A percentile compares a stretch with the other conserved stretches of the same genome.
These are phyloP conservation scores for Ormosia semicastrata DNA, from an alignment of 306 rosid genomes.

Conservation along the genomic window DNA sequence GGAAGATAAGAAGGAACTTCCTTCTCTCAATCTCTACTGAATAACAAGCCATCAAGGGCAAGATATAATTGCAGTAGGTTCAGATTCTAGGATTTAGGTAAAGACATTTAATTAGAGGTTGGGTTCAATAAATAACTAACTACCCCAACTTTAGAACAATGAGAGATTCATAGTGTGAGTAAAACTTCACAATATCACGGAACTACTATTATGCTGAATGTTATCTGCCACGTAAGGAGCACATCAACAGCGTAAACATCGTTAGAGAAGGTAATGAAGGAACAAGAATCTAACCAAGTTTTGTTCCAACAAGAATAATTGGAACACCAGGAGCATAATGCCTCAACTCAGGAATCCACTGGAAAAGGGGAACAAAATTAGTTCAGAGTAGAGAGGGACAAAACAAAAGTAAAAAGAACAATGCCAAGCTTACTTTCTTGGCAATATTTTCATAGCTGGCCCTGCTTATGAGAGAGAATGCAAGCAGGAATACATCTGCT, in stretches of 20 bases:
- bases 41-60: constrained; percentile 15
- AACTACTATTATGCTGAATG: neutral
- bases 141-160: neutral
- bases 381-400: constrained; percentile 10
- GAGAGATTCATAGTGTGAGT: neutral
- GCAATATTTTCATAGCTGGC: constrained; percentile 98
- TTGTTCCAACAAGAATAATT: constrained; percentile 91
- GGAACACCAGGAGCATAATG: constrained; percentile 99
- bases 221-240: constrained; percentile 8
- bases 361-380: constrained; percentile 9
- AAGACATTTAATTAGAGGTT: neutral
- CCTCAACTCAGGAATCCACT: constrained; percentile 98
- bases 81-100: neutral
- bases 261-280: constrained; percentile 17
- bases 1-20: constrained; percentile 15
- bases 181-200: constrained; percentile 7
- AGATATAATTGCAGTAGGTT: neutral
- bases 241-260: neutral
- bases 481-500: constrained; percentile 94
- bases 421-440: constrained; percentile 66
- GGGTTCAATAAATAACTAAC: neutral
- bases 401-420: constrained; percentile 3
- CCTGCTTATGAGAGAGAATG: constrained; percentile 96
- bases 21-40: neutral
- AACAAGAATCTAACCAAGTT: constrained; percentile 79